Evolutionary conservation across 306 rosid genomes (phyloP).

Genomic region (Medicago ruthenica): DNA sequence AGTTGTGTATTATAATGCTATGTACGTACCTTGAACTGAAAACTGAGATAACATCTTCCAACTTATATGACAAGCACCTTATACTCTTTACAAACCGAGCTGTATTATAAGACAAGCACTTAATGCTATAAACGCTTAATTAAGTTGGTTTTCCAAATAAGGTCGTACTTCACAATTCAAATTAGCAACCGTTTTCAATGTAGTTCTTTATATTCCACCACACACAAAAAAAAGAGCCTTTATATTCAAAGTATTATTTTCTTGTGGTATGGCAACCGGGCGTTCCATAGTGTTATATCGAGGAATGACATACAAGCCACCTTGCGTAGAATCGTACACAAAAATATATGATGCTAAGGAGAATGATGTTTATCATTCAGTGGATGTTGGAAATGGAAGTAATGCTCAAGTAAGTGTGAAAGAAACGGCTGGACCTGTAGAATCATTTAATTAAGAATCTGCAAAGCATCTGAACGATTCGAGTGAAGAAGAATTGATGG

Average conservation of each 20-base stretch:
- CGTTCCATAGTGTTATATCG: slow-evolving; percentile 81
- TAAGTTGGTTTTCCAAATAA: neutral
- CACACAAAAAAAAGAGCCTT: too few relatives aligned
- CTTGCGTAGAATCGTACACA: slow-evolving; percentile 61
- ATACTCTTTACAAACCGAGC: too few relatives aligned
- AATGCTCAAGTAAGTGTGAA: slow-evolving; percentile 37
- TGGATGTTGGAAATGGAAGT: slow-evolving; percentile 41
- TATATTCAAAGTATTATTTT: slow-evolving; percentile 40
- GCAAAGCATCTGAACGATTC: slow-evolving; percentile 57
- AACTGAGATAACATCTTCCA: too few relatives aligned
- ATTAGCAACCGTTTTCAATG: neutral
- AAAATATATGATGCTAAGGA: slow-evolving; percentile 43
- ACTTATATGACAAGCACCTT: too few relatives aligned
- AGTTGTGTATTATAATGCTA: neutral
- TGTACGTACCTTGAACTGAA: neutral
- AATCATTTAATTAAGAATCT: slow-evolving; percentile 42
- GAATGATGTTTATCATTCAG: slow-evolving; percentile 29
- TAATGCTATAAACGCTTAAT: neutral
- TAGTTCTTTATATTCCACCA: too few relatives aligned
- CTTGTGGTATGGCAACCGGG: slow-evolving; percentile 89
- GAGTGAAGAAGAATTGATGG: slow-evolving; percentile 62
- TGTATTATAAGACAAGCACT: neutral
- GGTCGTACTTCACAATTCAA: neutral
- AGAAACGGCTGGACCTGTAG: slow-evolving; percentile 43
- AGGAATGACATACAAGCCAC: slow-evolving; percentile 80